Evolutionary conservation across 2,329 filamentous ascomycete species (phyloP), one percentile per base, ranked within the genome.

Genomic region (Cyanodermella asteris): DNA sequence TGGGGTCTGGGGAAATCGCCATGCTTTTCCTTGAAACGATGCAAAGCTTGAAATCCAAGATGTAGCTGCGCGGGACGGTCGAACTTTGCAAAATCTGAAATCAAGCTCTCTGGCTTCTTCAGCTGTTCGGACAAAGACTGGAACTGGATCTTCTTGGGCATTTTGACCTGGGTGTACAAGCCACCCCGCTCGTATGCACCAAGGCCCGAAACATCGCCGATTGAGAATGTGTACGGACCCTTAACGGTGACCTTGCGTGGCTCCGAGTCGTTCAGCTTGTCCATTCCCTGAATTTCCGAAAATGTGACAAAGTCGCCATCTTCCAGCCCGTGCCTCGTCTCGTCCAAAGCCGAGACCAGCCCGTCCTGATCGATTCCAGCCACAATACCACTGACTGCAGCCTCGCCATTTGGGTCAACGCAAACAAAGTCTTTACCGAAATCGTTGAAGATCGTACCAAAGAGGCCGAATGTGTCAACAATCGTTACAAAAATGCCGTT

Each of bases 301-400:
- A 97, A 97, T 6, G 80, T 91, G 28, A 97, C 81, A 45, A 72
- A 91, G 46, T 97, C 87, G 13, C 84, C 87, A 57, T 97, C 87
- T 49, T 93, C 81, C 19, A 97, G 59, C 5, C 87, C 87, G 47
- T 97, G 87, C 28, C 87, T 67, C 7, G 81, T 87, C 56, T 97
- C 87, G 38, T 97, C 87, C 15, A 93, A 59, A 7, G 82, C 81
- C 8, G 84, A 91, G 4, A 97, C 84, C 24, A 93, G 46, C 12
- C 87, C 87, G 22, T 87, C 76, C 33, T 87, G 75, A 39, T 90
- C 70, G 38, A 97, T 87, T 27, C 64, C 74, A 21, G 84, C 84
- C 27, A 97, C 64, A 34, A 97, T 97, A 13, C 87, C 87, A 42
- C 59, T 80, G 16, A 78, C 56, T 5, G 78, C 74, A 33, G 77